Evolutionary conservation across 129 eudicot species (phyloP).

Genomic region (Heracleum sosnowskyi): DNA sequence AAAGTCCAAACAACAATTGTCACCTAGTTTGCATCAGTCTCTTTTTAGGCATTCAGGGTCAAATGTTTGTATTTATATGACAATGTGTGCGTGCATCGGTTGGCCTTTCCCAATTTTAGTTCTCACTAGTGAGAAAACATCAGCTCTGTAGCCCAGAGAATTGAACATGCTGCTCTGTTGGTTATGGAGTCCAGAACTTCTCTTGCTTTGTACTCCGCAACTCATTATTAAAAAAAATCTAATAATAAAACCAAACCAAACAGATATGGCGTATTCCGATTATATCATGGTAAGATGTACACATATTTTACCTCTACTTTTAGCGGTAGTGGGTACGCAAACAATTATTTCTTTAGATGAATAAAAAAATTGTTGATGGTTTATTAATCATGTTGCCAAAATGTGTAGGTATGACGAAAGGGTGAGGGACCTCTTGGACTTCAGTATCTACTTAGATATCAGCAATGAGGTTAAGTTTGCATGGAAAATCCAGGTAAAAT

Average conservation of each 20-base stretch:
- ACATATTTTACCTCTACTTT: too few relatives aligned
- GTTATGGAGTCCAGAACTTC: too few relatives aligned
- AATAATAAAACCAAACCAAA: too few relatives aligned
- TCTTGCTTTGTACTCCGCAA: too few relatives aligned
- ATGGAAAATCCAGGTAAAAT: slow-evolving; percentile 84
- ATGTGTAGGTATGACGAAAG: slow-evolving; percentile 62
- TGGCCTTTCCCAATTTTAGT: not conserved
- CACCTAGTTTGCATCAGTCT: not conserved
- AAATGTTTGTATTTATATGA: too few relatives aligned
- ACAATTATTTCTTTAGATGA: too few relatives aligned
- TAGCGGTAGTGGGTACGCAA: too few relatives aligned
- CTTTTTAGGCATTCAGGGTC: not conserved
- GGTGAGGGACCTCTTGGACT: slow-evolving; percentile 89
- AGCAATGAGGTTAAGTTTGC: slow-evolving; percentile 94
- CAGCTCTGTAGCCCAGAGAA: not conserved
- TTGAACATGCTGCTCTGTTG: not conserved
- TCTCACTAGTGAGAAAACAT: not conserved
- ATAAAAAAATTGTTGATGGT: too few relatives aligned
- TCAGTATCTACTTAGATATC: slow-evolving; percentile 92
- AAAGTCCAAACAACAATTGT: not conserved
- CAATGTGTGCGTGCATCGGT: not conserved
- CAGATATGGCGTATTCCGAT: too few relatives aligned
- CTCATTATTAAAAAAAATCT: too few relatives aligned
- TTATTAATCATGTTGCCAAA: not conserved
- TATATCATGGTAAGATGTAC: too few relatives aligned